Base-by-base conservation (phyloP, 345 rosid genomes). In the Microthlaspi erraticum region DNA sequence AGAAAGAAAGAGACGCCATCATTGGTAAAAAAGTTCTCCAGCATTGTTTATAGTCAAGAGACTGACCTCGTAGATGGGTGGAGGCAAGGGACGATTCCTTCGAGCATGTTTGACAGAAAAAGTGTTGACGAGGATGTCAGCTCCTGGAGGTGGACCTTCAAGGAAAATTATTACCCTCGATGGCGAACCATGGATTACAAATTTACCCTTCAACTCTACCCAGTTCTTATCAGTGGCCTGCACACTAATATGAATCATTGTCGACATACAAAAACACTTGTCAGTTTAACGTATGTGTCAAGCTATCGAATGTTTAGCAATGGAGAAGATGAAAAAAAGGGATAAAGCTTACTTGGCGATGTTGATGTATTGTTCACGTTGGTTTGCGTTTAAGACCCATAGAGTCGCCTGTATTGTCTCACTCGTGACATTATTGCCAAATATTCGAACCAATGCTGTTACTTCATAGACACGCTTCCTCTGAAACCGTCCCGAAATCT, bases 121-220 rank as follows among this genome's bases (percentile, higher is more conserved):
- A 77, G 80, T 86, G 60, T 93, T 87, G 62, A 93, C 50, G 48
- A 93, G 97, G 81, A 93, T 90, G 79, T 93, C 93, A 10, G 77
- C 66, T 69, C 97, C 97, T 16, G 89, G 81, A 37, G 93, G 89
- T 23, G 98, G 97, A 75, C 98, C 98, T 86, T 93, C 98, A 3
- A 90, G 66, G 75, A 71, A 93, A 53, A 90, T 66, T 32, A 93
- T 83, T 5, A 77, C 84, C 58, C 82, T 79, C 33, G 82, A 81
- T 14, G 92, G 90, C n/a, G 88, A 82, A 39, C 84, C 87, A 66
- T 93, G 88, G 20, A 93, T 79, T 33, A 88, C 74, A 74, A 93
- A 90, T 83, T 88, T 84, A 23, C 98, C 97, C 34, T 80, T 77
- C 76, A 93, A 76, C 79, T 82, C 86, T 11, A 80, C 70, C 98